phyloP scores from a whole-genome alignment of 164 flowering plant species.

The Litsea cubeba region DNA sequence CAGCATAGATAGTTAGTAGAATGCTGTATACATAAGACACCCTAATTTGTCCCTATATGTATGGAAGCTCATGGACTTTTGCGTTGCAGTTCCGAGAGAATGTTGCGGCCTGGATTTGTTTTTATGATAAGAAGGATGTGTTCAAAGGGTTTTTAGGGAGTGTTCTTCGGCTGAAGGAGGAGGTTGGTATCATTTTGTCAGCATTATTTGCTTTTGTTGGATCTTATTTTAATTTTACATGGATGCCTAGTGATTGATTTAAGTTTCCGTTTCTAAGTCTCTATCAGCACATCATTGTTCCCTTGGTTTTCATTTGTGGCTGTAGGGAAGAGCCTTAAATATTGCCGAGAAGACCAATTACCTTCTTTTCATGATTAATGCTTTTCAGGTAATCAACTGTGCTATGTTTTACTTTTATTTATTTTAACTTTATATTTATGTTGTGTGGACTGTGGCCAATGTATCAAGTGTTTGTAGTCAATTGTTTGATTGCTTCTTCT shows the following conservation, averaged over 20 bases:
- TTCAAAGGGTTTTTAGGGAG: constrained; percentile 71
- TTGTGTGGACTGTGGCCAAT: neutral
- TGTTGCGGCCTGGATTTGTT: constrained; percentile 91
- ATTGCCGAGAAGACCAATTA: constrained; percentile 96
- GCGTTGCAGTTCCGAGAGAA: constrained; percentile 86
- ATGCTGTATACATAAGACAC: neutral
- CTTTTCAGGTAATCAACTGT: constrained; percentile 71
- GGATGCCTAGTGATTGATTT: too few relatives aligned
- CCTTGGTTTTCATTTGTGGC: neutral
- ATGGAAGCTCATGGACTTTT: neutral
- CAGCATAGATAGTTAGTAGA: neutral
- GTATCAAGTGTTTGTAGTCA: neutral
- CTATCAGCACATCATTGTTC: neutral
- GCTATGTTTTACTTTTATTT: neutral
- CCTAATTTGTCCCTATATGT: neutral
- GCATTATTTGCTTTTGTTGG: neutral
- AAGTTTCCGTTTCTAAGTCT: neutral
- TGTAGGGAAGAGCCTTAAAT: constrained; percentile 62
- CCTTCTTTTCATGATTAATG: constrained; percentile 93
- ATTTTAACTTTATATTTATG: too few relatives aligned
- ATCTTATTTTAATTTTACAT: too few relatives aligned
- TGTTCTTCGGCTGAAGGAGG: constrained; percentile 71
- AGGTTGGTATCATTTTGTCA: constrained; percentile 33
- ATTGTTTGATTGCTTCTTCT: neutral
- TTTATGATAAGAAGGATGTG: constrained; percentile 63